These are phyloP conservation scores for Oxytropis ochrocephala DNA, from an alignment of 306 rosid genomes.

Conservation along the genomic window DNA sequence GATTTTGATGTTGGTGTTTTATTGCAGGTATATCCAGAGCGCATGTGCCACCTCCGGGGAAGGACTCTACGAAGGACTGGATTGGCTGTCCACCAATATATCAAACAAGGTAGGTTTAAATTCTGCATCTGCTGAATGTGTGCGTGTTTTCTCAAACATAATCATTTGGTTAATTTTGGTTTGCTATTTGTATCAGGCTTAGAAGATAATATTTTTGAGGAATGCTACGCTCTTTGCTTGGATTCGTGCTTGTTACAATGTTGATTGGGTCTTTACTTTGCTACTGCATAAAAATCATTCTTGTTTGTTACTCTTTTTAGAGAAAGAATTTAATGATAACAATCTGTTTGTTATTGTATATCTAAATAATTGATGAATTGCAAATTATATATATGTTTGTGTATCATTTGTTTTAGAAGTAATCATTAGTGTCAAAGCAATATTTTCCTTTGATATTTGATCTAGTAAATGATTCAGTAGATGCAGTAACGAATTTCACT, in stretches of 20 bases:
- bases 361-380: not conserved
- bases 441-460: not conserved
- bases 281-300: not conserved
- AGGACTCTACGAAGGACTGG: constrained; percentile 51
- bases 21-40: constrained; percentile 35
- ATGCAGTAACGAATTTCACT: not conserved
- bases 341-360: not conserved
- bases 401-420: not conserved
- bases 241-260: not conserved
- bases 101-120: constrained; percentile 33
- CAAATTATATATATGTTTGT: not conserved
- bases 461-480: not conserved
- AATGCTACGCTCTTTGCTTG: not conserved
- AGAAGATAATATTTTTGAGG: not conserved
- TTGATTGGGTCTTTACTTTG: not conserved
- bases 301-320: not conserved
- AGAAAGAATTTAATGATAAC: not conserved
- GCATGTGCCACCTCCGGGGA: constrained; percentile 55
- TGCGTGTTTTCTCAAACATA: no score
- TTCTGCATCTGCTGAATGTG: not conserved
- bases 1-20: not conserved
- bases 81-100: constrained; percentile 54
- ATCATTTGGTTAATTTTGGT: not conserved
- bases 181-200: not conserved
- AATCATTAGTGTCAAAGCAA: not conserved